Evolutionary conservation across 148 eudicot species (phyloP), one percentile per base, ranked within the genome.

Genomic region (Cornus florida): DNA sequence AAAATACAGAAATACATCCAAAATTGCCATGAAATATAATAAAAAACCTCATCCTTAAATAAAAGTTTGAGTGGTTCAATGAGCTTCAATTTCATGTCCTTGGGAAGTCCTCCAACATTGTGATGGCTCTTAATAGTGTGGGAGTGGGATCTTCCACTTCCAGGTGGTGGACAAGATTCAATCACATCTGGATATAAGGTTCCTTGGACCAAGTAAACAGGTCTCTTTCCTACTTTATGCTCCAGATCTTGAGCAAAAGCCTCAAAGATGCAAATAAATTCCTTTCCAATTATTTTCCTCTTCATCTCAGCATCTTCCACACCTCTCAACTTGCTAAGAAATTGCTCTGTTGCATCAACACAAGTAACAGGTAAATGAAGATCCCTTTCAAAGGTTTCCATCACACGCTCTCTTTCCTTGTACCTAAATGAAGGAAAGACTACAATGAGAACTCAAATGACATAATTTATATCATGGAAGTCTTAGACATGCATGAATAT

Each of bases 111-210:
- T 70, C 98, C 99, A 73, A 96, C 99, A 81, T 96, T 96, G 82
- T 96, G 98, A 80, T 96, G 98, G 80, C 99, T 96, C 86, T 94
- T 96, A 38, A 96, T 96, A 20, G 99, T 96, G 88, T 92, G 97
- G 53, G 99, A 96, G 77, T 94, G 98, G 57, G 88, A 89, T 78
- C 93, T 86, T 83, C 97, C 99, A 80, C 97, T 96, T 70, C 99
- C 98, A 73, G 99, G 99, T 50, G 99, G 97, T 0, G 99, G 98
- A 75, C 99, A 96, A 41, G 99, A 96, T 86, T 94, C 99, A 74
- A 96, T 96, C 48, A 96, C 95, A 86, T 96, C 98, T 50, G 99
- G 99, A 75, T 96, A 94, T 53, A 96, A 86, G 28, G 99, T 96
- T 85, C 99, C 98, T 88, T 96, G 99, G 73, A 96, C 99, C 82